Evolutionary conservation across 352 stramenopile genomes (phyloP), one percentile per base, ranked within the genome.

Genomic region (Elongisporangium prolatum): DNA sequence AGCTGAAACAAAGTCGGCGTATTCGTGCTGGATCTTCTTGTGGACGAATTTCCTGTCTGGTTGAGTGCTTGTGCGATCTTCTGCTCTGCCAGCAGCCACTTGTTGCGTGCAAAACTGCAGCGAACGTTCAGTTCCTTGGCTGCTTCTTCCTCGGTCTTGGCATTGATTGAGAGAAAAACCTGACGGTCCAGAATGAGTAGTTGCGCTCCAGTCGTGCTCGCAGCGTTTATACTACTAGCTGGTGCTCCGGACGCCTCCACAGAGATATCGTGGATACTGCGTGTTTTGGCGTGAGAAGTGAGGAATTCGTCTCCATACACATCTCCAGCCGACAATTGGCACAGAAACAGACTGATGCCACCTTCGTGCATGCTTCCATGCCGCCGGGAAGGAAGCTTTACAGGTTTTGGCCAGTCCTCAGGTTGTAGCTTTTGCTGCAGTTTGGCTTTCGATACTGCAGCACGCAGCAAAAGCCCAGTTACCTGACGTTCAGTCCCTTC

Each of bases 1-100:
- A 89, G 63, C 16, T 86, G 64, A 20, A 87, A 84, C 17, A 89
- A 67, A 48, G 80, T 86, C 13, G 74, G 72, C 4, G 61, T 66
- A 37, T 77, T 81, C 9, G 53, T 40, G 28, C 28, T 40, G 4
- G 28, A 8, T 70, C 9, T 18, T 18, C 7, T 22, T 50, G 11
- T 51, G 20, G 2, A 18, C 57, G 18, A 40, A 22, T 25, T 53
- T 51, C 50, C 50, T 37, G 3, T 60, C 50, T 56, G 28, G 6
- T 47, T 71, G 52, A 50, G 60, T 18, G n/a, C 22, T 40, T 21
- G 54, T 34, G 21, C 58, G 57, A 65, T 60, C 49, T 73, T 75
- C 21, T 74, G 67, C 50, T 83, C 74, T 4, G 69, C 77, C 2
- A 65, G 52, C 22, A 80, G 67, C 79, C 79, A 89, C 52, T 87